Evolutionary conservation across 345 rosid genomes (phyloP).

Genomic region (Moricandia arvensis): DNA sequence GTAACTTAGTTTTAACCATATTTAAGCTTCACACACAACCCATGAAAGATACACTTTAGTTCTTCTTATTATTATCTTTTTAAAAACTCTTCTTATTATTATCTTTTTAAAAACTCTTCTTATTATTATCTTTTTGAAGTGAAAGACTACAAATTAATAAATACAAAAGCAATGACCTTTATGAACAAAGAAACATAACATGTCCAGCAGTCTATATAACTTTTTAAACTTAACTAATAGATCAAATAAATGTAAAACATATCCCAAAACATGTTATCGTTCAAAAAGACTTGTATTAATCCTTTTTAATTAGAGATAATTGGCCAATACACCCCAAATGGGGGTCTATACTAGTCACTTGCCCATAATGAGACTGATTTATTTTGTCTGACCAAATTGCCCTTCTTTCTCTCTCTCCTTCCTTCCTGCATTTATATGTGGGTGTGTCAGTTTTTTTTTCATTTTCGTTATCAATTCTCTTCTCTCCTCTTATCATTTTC

Average conservation of each 20-base stretch:
- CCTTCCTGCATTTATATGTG: no score
- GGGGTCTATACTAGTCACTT: no score
- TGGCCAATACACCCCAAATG: no score
- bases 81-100: background rate
- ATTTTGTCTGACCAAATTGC: no score
- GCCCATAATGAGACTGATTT: no score
- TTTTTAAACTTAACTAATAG: background rate
- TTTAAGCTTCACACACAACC: conserved; percentile 5
- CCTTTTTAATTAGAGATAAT: no score
- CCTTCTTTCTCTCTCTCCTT: no score
- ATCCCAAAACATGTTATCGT: background rate
- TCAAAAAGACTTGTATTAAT: background rate
- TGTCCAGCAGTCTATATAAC: background rate
- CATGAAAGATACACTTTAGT: background rate
- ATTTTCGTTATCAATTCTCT: no score
- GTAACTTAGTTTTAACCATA: background rate
- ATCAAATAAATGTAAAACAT: background rate
- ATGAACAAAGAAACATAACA: background rate
- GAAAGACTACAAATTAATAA: background rate
- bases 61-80: background rate
- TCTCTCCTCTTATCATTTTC: no score
- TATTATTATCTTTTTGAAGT: background rate
- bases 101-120: background rate
- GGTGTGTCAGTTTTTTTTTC: no score
- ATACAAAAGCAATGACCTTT: background rate